Evolutionary conservation across 495 filamentous ascomycete genomes (phyloP), one percentile per base, ranked within the genome.

Genomic region (Neurospora sp.): DNA sequence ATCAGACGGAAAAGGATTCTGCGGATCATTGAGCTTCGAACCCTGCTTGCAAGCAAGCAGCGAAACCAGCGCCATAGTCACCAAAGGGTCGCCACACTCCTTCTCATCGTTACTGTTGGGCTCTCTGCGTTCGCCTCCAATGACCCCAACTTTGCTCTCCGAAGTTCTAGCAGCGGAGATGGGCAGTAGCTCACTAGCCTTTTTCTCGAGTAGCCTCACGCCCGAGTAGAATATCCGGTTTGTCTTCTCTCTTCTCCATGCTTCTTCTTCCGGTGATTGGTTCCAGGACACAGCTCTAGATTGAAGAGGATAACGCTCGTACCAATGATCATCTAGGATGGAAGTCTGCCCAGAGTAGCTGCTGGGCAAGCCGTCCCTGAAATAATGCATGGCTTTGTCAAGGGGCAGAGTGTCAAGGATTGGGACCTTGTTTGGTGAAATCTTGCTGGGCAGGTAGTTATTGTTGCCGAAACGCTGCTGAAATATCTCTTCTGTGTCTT

Each of bases 31-130:
- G 9, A 72, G 41, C 72, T 72, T 20, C 18, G 62, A 69, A 16
- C 73, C 70, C 20, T 80, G 75, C 27, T 76, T 77, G 73, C 81
- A 80, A 8, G 62, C 72, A 49, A 82, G 71, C 16, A 87, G 69
- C 3, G 80, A 79, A 46, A 79, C 80, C 60, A 83, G 83, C 0
- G 76, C 70, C 77, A 84, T 78, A n/a, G 77, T 80, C 1, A 88
- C 49, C n/a, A 86, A 70, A 12, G 83, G 82, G 18, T 77, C 75
- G 2, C 79, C 79, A 69, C 82, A 79, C 49, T 83, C 79, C 2
- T 44, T 72, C 2, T 76, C 72, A 3, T 80, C 74, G 72, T 81
- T 84, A 1, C 60, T 62, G n/a, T 79, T 76, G 20, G 80, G 80
- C 23, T 86, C 80, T 2, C 80, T 70, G 38, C 75, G 77, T 39